phyloP scores from a whole-genome alignment of 2,329 filamentous ascomycete genomes.

The Paecilomyces sp. region DNA sequence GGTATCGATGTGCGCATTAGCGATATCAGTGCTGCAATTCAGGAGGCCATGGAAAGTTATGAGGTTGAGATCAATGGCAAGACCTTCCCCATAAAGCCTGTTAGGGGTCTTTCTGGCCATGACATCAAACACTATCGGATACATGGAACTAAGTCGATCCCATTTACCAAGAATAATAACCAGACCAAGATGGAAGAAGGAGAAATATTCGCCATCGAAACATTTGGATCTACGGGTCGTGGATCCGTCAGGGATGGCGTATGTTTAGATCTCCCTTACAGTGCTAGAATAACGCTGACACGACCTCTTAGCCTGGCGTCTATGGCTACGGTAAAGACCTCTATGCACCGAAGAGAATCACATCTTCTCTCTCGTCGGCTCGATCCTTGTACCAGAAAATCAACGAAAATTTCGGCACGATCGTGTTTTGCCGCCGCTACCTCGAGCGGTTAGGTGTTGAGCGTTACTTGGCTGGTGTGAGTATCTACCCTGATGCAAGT shows the following conservation, averaged over 20 bases:
- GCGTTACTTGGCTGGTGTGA: conserved; percentile 52
- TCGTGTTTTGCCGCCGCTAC: conserved; percentile 57
- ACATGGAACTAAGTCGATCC: conserved; percentile 50
- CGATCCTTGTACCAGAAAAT: conserved; percentile 53
- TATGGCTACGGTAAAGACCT: conserved; percentile 46
- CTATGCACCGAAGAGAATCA: conserved; percentile 24
- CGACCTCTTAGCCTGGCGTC: conserved; percentile 34
- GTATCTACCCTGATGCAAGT: conserved; percentile 9
- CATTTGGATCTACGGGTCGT: conserved; percentile 49
- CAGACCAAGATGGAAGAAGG: conserved; percentile 52
- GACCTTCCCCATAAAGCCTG: conserved; percentile 48
- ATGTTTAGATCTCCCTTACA: conserved; percentile 7
- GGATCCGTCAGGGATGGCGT: conserved; percentile 44
- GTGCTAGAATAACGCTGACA: conserved; percentile 7
- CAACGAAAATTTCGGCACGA: conserved; percentile 54
- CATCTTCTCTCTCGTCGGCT: conserved; percentile 45
- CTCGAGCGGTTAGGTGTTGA: conserved; percentile 57
- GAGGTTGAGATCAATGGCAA: conserved; percentile 50
- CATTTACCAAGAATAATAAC: conserved; percentile 46
- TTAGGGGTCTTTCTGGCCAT: conserved; percentile 50
- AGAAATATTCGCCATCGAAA: conserved; percentile 53
- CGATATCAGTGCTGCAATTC: conserved; percentile 52
- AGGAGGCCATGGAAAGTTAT: conserved; percentile 57
- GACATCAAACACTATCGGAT: conserved; percentile 49
- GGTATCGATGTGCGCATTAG: conserved; percentile 49